Evolutionary conservation across 1,284 basidiomycete species (phyloP).

Genomic region (Moniliophthora roreri): DNA sequence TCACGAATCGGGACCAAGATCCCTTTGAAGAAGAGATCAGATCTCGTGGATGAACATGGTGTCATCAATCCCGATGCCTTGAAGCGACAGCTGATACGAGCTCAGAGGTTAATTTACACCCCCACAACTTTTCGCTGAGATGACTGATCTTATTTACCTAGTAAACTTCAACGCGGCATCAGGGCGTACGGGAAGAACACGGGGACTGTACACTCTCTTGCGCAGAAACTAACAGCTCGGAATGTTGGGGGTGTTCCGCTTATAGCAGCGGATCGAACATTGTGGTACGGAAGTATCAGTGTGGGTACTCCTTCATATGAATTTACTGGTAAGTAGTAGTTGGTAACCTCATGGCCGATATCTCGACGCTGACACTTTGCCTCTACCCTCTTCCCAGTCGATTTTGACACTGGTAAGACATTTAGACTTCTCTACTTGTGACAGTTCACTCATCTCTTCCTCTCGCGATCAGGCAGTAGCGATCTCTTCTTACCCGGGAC

Average conservation of each 20-base stretch:
- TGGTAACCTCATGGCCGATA: neutral
- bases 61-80: no score
- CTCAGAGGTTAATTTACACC: no score
- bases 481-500: constrained; percentile 41
- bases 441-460: constrained; percentile 6
- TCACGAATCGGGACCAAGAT: no score
- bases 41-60: no score
- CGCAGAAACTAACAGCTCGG: constrained; percentile 16
- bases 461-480: constrained; percentile 27
- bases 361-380: neutral
- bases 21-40: no score
- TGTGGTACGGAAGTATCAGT: constrained; percentile 36
- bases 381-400: constrained; percentile 26
- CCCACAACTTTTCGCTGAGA: neutral
- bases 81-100: no score
- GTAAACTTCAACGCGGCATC: constrained; percentile 37
- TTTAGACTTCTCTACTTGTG: neutral
- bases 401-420: constrained; percentile 41
- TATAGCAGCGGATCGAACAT: constrained; percentile 27
- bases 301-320: constrained; percentile 39
- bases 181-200: constrained; percentile 37
- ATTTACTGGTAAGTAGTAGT: constrained; percentile 25
- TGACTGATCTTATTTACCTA: constrained; percentile 13
- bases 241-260: constrained; percentile 27
- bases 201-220: constrained; percentile 31